Base-by-base conservation (phyloP, 345 rosid genomes). In the Linum tenue region DNA sequence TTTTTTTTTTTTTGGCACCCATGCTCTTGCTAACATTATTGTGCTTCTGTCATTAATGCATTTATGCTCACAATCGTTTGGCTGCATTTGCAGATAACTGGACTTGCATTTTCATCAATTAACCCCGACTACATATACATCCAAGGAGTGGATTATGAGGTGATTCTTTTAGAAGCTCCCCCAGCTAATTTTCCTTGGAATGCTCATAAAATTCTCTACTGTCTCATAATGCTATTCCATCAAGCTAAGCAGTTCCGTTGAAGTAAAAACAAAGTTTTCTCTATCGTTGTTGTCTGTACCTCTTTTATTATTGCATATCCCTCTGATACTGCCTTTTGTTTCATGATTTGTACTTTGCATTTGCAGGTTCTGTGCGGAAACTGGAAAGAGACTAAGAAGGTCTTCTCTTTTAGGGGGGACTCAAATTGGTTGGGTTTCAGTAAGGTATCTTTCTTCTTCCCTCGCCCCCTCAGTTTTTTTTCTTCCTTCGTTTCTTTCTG, bases 101-200 rank as follows among this genome's bases (percentile, higher is more conserved):
- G 94, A 68, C 88, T 85, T 62, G 77, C 90, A 56, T 85, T 81
- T 77, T 87, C 88, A 14, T 84, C 87, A 7, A 58, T 87, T 15
- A 69, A 83, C 72, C 63, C 86, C 1, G 67, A 80, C 68, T 83
- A 78, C 67, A 78, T 84, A 73, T 83, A 80, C 57, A 62, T 87
- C 55, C 88, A 84, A 70, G 92, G 90, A 55, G 72, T 83, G 62
- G 90, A 87, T 73, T 84, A 83, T 72, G 92, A 84, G 92, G 90
- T 84, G 65, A 77, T 69, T 72, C 17, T 63, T 55, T 16, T 60
- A 57, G 15, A 70, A 38, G 66, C 62, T 64, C 8, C 38, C 55
- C 36, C 22, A 43, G 37, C 69, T 3, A 31, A 31, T 16, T 5
- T 63, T 3, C 3, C 3, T 62, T 60, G 9, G 2, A 48, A 3